Evolutionary conservation across 1,284 basidiomycete species (phyloP), one percentile per base, ranked within the genome.

Genomic region (Cryptococcus amylolentus): DNA sequence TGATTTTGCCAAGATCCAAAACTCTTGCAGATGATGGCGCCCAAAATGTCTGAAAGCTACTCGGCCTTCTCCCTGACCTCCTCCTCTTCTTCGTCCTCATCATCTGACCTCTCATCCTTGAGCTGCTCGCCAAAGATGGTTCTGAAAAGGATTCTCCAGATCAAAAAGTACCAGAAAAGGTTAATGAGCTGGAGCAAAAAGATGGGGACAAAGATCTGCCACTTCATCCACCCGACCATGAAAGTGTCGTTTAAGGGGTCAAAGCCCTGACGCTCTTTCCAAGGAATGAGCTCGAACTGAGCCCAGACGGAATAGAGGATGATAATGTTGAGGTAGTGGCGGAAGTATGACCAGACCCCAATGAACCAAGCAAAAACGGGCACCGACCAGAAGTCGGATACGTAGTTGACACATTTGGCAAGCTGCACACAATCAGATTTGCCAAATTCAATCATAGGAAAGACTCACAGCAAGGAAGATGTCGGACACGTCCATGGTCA

Each of bases 401-500:
- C 81, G 71, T 97, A 97, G 77, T 95, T 94, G 56, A 92, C 75
- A 18, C 91, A 76, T 78, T 96, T 96, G 12, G 89, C 86, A 52
- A 88, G 77, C 89, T 92, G 63, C 12, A 14, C 1, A 6, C 41
- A 35, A 27, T 23, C 13, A 51, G 27, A 50, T 45, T 28, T 40
- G n/a, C 45, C 10, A 1, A 5, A 20, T 14, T 9, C 20, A 26
- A 26, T 23, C 13, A 26, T 26, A 13, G 18, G n/a, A 44, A 16
- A 5, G 35, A 79, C 87, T 65, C 61, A 91, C 90, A 23, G 88
- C 91, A 50, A 98, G 82, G 79, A 89, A 91, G 23, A 85, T 79
- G 72, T 98, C 95, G 3, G 93, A 92, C 37, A 95, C 83, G 79
- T 98, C 95, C 95, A 98, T 98, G 72, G 92, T 95, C 70, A 95